Evolutionary conservation across 495 filamentous ascomycete species (phyloP).

Genomic region (Apodospora peruviana): DNA sequence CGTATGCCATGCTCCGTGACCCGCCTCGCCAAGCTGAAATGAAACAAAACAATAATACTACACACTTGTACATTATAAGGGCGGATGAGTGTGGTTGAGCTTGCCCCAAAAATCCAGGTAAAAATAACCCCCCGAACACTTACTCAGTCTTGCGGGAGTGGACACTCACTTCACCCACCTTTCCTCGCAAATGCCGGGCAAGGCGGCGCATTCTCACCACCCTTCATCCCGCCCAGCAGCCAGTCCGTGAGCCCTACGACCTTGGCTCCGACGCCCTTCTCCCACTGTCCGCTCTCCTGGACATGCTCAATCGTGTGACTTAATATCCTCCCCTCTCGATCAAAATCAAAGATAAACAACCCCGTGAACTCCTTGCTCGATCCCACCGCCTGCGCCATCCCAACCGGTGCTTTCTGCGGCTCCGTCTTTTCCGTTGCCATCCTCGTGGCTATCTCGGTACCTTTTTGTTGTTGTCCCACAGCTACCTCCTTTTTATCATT

Average conservation of each 20-base stretch:
- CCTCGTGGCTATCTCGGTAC: conserved; percentile 4
- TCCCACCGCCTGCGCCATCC: conserved; percentile 13
- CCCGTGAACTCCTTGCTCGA: conserved; percentile 61
- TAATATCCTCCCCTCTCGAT: conserved; percentile 75
- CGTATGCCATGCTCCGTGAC: too few species aligned
- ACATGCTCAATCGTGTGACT: conserved; percentile 92
- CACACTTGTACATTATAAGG: too few species aligned
- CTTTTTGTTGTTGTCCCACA: conserved; percentile 11
- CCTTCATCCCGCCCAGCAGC: conserved; percentile 63
- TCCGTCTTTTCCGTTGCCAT: conserved; percentile 6
- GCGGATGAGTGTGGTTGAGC: too few species aligned
- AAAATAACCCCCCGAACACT: too few species aligned
- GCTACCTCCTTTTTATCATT: not conserved
- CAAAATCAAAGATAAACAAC: conserved; percentile 93
- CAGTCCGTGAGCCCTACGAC: conserved; percentile 86
- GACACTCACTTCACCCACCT: not conserved
- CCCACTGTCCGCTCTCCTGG: conserved; percentile 68
- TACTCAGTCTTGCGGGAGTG: not conserved
- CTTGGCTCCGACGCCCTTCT: conserved; percentile 52
- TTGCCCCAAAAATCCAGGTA: too few species aligned
- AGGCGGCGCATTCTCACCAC: conserved; percentile 23
- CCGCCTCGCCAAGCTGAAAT: too few species aligned
- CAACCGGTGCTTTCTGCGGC: conserved; percentile 19
- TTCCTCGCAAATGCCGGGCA: conserved; percentile 28
- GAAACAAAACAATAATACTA: too few species aligned